Conservation (phyloP, 148 eudicot genomes). For the Simmondsia chinensis region DNA sequence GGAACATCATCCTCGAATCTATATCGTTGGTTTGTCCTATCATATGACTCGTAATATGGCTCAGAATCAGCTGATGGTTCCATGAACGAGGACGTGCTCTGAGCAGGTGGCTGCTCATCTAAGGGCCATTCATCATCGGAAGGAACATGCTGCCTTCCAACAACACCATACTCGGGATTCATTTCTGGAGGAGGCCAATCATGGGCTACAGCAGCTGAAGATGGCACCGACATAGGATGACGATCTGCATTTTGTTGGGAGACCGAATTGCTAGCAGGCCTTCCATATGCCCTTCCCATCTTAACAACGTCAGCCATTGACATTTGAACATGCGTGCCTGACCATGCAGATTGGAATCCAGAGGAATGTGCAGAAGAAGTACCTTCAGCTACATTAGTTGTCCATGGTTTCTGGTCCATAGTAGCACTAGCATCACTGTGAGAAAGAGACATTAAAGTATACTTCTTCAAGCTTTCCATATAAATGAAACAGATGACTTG, state of each 20-base stretch:
- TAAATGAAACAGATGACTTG: neutral
- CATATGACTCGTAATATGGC: slow-evolving; percentile 30
- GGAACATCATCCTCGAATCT: slow-evolving; percentile 31
- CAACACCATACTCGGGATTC: slow-evolving; percentile 16
- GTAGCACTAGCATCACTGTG: slow-evolving; percentile 63
- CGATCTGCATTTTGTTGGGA: slow-evolving; percentile 27
- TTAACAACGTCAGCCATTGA: slow-evolving; percentile 99
- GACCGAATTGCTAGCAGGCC: slow-evolving; percentile 26
- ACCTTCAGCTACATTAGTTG: slow-evolving; percentile 29
- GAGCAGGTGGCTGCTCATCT: slow-evolving; percentile 55
- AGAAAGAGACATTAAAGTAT: slow-evolving; percentile 7
- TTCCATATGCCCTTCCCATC: slow-evolving; percentile 81
- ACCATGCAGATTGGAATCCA: slow-evolving; percentile 69
- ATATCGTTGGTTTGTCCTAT: slow-evolving; percentile 22
- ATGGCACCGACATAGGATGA: slow-evolving; percentile 27
- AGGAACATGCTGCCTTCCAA: slow-evolving; percentile 25
- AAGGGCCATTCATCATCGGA: slow-evolving; percentile 68
- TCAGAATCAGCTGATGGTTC: slow-evolving; percentile 39
- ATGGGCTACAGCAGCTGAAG: slow-evolving; percentile 19
- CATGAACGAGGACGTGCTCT: slow-evolving; percentile 16
- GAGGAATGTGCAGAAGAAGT: slow-evolving; percentile 35
- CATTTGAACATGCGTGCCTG: slow-evolving; percentile 61
- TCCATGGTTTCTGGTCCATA: slow-evolving; percentile 23
- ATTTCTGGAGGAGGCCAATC: slow-evolving; percentile 26
- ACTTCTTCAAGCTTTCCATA: neutral